These are phyloP conservation scores for Leishmania amazonensis DNA, from an alignment of 208 protist species.

Conservation along the genomic window DNA sequence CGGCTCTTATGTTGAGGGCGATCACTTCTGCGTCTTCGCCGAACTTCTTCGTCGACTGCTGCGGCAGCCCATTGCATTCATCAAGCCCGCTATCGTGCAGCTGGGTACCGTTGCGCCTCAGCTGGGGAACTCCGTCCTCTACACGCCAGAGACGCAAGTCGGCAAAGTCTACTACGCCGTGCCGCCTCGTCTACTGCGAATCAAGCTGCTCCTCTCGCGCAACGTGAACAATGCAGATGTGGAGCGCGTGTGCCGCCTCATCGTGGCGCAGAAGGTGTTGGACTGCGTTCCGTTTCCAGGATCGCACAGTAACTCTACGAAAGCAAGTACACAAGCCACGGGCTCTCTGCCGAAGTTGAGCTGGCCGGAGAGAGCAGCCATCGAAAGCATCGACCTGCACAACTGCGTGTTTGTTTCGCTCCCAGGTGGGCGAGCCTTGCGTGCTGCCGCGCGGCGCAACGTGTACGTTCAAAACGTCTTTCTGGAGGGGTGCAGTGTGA, in stretches of 20 bases:
- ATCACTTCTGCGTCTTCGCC: conserved; percentile 33
- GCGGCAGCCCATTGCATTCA: conserved; percentile 9
- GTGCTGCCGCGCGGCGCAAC: conserved; percentile 37
- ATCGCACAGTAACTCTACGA: neutral
- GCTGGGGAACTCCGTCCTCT: neutral
- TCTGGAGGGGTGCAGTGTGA: conserved; percentile 45
- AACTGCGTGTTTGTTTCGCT: conserved; percentile 39
- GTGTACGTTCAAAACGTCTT: conserved; percentile 40
- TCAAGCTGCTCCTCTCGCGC: conserved; percentile 30
- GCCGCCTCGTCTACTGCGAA: conserved; percentile 24
- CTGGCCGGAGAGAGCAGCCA: conserved; percentile 29
- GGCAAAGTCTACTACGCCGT: conserved; percentile 19
- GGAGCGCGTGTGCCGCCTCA: conserved; percentile 19
- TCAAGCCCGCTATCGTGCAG: conserved; percentile 11
- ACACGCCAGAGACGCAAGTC: neutral
- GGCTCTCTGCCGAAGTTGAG: conserved; percentile 19
- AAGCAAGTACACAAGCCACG: neutral
- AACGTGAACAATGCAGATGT: conserved; percentile 32
- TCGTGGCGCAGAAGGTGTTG: conserved; percentile 22
- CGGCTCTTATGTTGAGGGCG: conserved; percentile 25
- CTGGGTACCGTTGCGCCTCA: neutral
- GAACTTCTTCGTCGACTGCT: conserved; percentile 31
- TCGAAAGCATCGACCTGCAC: conserved; percentile 32
- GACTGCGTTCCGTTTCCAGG: conserved; percentile 8
- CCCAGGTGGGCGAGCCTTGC: conserved; percentile 37